Evolutionary conservation across 352 stramenopile species (phyloP).

Genomic region (Globisporangium spinosum): DNA sequence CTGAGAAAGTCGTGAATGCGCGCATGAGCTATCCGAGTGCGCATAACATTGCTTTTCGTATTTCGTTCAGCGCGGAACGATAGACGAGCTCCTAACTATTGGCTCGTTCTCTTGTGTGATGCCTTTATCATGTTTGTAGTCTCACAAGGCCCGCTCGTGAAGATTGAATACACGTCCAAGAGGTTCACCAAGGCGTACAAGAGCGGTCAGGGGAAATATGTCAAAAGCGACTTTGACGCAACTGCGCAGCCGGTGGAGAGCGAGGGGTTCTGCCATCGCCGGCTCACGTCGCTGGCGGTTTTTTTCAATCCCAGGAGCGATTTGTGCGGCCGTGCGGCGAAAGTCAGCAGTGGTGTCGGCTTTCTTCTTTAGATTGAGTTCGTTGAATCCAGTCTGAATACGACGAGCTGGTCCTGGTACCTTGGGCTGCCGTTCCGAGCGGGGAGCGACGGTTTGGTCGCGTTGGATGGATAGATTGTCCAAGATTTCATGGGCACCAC

Average conservation of each 20-base stretch:
- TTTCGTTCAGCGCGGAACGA: background rate
- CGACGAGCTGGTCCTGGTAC: conserved; percentile 50
- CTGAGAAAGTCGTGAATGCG: conserved; percentile 47
- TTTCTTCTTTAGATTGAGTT: conserved; percentile 54
- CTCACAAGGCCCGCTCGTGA: conserved; percentile 31
- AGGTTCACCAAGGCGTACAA: conserved; percentile 31
- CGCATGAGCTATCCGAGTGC: conserved; percentile 45
- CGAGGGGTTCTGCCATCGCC: conserved; percentile 51
- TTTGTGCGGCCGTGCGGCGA: conserved; percentile 37
- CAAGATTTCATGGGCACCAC: conserved; percentile 41
- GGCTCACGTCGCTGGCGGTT: conserved; percentile 36
- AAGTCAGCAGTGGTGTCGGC: conserved; percentile 35
- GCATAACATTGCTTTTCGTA: background rate
- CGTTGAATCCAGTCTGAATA: conserved; percentile 31
- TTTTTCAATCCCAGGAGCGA: conserved; percentile 45
- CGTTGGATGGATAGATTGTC: conserved; percentile 42
- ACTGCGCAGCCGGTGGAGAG: conserved; percentile 37
- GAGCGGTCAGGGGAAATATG: conserved; percentile 30
- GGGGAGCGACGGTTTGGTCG: conserved; percentile 38
- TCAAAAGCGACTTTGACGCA: conserved; percentile 46
- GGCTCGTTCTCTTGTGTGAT: background rate
- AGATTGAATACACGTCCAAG: conserved; percentile 54
- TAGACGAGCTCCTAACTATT: background rate
- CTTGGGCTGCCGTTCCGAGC: conserved; percentile 52
- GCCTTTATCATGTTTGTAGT: conserved; percentile 18